Conservation (phyloP, 2,329 filamentous ascomycete species). For the Microdochium nivale region DNA sequence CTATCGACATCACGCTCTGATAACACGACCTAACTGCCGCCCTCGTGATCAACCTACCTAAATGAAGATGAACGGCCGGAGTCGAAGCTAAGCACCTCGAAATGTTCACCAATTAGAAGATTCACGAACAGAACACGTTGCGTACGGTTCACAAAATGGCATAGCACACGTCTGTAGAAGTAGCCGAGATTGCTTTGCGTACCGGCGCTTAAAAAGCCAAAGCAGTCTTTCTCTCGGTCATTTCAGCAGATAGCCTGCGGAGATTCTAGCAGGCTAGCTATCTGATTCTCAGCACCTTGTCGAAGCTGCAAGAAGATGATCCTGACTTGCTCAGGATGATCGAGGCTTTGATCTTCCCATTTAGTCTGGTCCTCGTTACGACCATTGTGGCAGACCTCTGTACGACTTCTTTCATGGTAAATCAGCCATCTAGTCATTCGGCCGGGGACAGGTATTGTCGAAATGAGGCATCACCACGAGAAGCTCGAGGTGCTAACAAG, state of each 20-base stretch:
- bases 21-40: no score
- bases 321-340: conserved; percentile 36
- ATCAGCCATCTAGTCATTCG: neutral
- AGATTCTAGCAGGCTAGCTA: conserved; percentile 39
- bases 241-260: conserved; percentile 42
- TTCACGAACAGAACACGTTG: no score
- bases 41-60: no score
- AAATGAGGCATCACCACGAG: no score
- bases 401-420: conserved; percentile 34
- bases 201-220: conserved; percentile 42
- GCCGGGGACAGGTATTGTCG: neutral
- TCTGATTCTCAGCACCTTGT: conserved; percentile 33
- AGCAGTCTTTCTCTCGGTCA: conserved; percentile 41
- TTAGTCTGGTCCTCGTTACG: conserved; percentile 40
- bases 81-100: no score
- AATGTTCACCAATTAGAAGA: no score
- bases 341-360: conserved; percentile 35
- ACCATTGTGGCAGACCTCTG: conserved; percentile 38
- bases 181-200: conserved; percentile 39
- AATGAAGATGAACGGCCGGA: no score
- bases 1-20: no score
- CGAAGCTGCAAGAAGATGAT: conserved; percentile 39
- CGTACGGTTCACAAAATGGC: conserved; percentile 14
- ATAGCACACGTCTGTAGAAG: conserved; percentile 36
- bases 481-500: neutral